Conservation (phyloP, 345 rosid genomes). For the Hibiscus tridactylites region DNA sequence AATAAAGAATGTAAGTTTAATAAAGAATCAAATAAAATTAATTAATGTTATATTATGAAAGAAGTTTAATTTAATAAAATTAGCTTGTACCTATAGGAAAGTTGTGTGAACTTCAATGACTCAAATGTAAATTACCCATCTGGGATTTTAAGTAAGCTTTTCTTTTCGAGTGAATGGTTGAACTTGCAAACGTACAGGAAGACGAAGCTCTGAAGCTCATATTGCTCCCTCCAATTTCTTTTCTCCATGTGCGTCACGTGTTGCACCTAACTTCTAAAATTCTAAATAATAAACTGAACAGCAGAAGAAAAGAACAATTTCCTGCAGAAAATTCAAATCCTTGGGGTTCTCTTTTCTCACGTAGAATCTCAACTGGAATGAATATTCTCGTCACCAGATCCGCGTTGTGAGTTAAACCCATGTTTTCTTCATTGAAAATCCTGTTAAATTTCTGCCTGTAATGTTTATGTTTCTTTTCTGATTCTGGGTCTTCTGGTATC, state of each 20-base stretch:
- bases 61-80: too few relatives aligned
- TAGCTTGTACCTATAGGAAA: too few relatives aligned
- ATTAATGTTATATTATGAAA: too few relatives aligned
- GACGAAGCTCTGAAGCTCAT: not conserved
- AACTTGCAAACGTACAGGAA: too few relatives aligned
- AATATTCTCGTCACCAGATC: not conserved
- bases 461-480: not conserved
- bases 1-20: too few relatives aligned
- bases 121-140: too few relatives aligned
- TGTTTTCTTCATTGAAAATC: not conserved
- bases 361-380: not conserved
- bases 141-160: too few relatives aligned
- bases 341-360: not conserved
- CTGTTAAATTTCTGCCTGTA: not conserved
- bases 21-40: too few relatives aligned
- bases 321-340: not conserved
- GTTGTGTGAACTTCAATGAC: too few relatives aligned
- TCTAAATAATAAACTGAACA: not conserved
- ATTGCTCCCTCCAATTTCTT: not conserved
- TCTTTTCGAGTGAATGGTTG: too few relatives aligned
- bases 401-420: not conserved
- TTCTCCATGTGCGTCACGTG: not conserved
- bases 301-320: not conserved
- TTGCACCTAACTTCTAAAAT: not conserved
- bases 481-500: not conserved